Evolutionary conservation across 768 basidiomycete genomes (phyloP).

Genomic region (Kwoniella sp.): DNA sequence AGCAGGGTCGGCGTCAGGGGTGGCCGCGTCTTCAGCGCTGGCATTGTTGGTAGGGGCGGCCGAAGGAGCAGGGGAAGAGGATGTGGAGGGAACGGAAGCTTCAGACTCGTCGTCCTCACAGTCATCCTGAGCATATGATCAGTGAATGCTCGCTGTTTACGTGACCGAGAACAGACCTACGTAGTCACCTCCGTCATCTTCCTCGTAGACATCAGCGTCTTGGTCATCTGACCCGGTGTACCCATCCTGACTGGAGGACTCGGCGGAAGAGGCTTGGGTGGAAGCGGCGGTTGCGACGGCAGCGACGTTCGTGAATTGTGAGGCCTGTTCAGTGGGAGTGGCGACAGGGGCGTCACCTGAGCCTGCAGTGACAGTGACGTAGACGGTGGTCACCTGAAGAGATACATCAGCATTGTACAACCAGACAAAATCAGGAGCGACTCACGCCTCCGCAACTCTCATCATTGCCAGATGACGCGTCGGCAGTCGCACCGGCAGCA

Average conservation of each 20-base stretch:
- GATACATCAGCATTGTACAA: not conserved
- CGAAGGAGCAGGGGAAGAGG: conserved; percentile 6
- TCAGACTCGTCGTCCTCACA: conserved; percentile 26
- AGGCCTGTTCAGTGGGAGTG: not conserved
- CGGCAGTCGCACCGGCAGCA: conserved; percentile 9
- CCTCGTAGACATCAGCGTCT: conserved; percentile 7
- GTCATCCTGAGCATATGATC: conserved; percentile 5
- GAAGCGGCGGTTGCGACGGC: conserved; percentile 12
- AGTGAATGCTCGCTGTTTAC: not conserved
- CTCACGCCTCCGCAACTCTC: conserved; percentile 35
- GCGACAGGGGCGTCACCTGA: conserved; percentile 2
- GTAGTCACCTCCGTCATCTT: conserved; percentile 20
- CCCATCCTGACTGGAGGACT: not conserved
- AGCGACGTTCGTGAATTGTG: conserved; percentile 9
- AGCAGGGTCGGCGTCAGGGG: not conserved
- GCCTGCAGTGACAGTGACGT: conserved; percentile 34
- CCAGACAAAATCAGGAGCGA: not conserved
- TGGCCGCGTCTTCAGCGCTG: not conserved
- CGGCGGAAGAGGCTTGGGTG: not conserved
- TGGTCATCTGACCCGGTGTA: not conserved
- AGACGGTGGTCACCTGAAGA: conserved; percentile 32
- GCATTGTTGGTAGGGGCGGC: conserved; percentile 4
- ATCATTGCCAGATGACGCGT: conserved; percentile 4
- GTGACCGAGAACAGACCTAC: conserved; percentile 1
- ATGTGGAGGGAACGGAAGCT: not conserved